Conservation (phyloP, 192 early-diverging fungal species). For the Backusella luteola region DNA sequence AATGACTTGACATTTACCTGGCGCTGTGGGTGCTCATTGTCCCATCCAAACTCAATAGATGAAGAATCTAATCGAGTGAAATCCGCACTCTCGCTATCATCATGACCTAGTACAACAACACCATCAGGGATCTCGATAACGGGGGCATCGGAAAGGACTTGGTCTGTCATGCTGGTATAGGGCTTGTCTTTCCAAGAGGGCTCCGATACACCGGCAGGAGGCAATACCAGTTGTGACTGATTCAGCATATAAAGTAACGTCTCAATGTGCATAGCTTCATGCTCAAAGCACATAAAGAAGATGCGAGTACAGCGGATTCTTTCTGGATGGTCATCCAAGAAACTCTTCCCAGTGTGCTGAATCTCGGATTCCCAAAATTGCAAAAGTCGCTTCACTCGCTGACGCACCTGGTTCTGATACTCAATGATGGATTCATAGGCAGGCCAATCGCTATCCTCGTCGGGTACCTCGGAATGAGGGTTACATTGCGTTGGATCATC, state of each 20-base stretch:
- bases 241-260: conserved; percentile 90
- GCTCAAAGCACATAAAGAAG: conserved; percentile 89
- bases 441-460: conserved; percentile 65
- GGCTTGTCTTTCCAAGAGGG: conserved; percentile 19
- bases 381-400: conserved; percentile 50
- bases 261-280: conserved; percentile 93
- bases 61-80: conserved; percentile 28
- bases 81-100: conserved; percentile 54
- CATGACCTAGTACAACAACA: conserved; percentile 56
- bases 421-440: conserved; percentile 56
- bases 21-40: conserved; percentile 74
- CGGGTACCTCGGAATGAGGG: conserved; percentile 68
- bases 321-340: conserved; percentile 20
- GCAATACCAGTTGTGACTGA: conserved; percentile 52
- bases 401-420: conserved; percentile 66
- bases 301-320: conserved; percentile 50
- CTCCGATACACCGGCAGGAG: conserved; percentile 46
- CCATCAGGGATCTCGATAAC: conserved; percentile 7
- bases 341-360: not conserved
- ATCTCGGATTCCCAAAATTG: conserved; percentile 20
- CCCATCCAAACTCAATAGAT: conserved; percentile 74
- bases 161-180: not conserved
- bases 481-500: conserved; percentile 74
- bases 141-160: not conserved
- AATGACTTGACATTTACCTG: conserved; percentile 42